These are phyloP conservation scores for Microcera coccophila DNA, from an alignment of 2,329 filamentous ascomycete species.

Conservation along the genomic window DNA sequence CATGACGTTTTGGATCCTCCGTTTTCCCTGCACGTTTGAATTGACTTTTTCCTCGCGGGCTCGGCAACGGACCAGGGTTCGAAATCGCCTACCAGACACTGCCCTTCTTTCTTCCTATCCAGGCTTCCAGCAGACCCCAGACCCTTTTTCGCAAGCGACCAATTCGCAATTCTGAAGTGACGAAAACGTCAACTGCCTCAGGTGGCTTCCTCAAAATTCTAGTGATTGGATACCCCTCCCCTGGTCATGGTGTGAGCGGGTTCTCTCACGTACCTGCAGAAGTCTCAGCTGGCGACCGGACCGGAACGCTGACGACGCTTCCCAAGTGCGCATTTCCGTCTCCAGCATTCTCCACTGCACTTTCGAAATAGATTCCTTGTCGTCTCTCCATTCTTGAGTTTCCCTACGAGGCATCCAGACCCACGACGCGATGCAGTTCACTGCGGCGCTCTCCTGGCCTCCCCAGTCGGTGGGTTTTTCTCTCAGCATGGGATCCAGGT, in stretches of 20 bases:
- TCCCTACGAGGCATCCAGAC: neutral
- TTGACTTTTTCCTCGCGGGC: too few relatives aligned
- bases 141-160: neutral
- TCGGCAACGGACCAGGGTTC: neutral
- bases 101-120: neutral
- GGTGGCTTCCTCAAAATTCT: constrained; percentile 2
- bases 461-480: constrained; percentile 2
- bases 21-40: neutral
- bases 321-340: too few relatives aligned
- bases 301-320: constrained; percentile 11
- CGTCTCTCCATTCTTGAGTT: neutral
- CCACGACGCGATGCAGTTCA: neutral
- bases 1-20: neutral
- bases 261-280: constrained; percentile 11
- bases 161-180: neutral
- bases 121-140: neutral
- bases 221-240: constrained; percentile 7
- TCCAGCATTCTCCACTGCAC: constrained; percentile 12
- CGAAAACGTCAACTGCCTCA: neutral
- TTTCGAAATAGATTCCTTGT: neutral
- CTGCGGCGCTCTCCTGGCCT: constrained; percentile 1
- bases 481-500: constrained; percentile 18
- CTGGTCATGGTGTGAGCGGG: constrained; percentile 2
- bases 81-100: neutral
- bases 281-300: neutral